Evolutionary conservation across 2,329 filamentous ascomycete species (phyloP), one percentile per base, ranked within the genome.

Genomic region (Fusarium hostae): DNA sequence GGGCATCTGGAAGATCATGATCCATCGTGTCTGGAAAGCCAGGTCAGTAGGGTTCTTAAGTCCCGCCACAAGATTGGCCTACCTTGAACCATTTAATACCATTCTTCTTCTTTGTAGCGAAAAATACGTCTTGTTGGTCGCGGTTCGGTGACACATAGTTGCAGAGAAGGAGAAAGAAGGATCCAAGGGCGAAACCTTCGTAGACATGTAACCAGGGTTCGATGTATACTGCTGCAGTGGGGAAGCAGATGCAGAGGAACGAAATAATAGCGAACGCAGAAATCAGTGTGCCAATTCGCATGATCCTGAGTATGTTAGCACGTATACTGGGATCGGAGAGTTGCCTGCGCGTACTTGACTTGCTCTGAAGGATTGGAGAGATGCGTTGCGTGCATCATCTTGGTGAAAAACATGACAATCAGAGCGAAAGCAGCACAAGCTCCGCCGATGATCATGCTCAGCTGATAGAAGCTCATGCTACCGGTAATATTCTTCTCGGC

Each of bases 1-100:
- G 3, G 73, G 73, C 55, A 73, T 75, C 20, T 75, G 74, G 11
- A 75, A 75, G 26, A 75, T 73, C 69, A 76, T 59, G 5, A 69
- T 18, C 73, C 73, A 75, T 3, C 73, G 71, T 5, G 66, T 72
- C 71, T 74, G 15, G 0, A n/a, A 12, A 0, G 2, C 22, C 4
- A 20, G 20, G 32, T 59, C 4, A 59, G 47, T 11, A 54, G 7
- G 3, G 11, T 2, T 20, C 1, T 6, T 3, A 9, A 1, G 3
- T 24, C 2, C 2, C 3, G 1, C 12, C 22, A 13, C 13, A 0
- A 8, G 6, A 3, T 3, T 22, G 2, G 3, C 55, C 2, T 61
- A 65, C 71, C 32, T 58, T 73, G 44, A 75, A 75, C 73, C 72
- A 75, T 12, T 45, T 61, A 2, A 75, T 52, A 0, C 72, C 70